Evolutionary conservation across 768 basidiomycete genomes (phyloP), one percentile per base, ranked within the genome.

Genomic region (Rhodotorula diobovata): DNA sequence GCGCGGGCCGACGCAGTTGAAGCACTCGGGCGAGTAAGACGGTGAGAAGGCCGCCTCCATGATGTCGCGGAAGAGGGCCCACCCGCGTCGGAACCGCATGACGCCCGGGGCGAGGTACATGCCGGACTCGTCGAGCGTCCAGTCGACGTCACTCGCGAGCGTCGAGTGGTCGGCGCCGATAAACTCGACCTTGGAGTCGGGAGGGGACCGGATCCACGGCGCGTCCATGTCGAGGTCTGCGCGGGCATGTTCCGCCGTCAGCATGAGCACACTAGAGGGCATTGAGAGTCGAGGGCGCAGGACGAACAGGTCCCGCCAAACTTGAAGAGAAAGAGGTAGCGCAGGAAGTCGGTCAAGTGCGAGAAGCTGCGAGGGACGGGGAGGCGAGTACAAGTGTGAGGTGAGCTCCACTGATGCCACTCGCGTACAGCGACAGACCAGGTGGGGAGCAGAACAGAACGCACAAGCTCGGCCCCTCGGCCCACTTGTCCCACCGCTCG

Each of bases 61-160:
- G 32, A 69, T 55, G 46, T 75, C 74, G 30, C 50, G 55, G 67
- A 75, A 72, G 30, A 75, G 12, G 21, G 64, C 56, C 74, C 70
- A 75, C 5, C 74, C 71, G 11, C 59, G 59, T 0, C 67, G 60
- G 56, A 70, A 62, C 32, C 74, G 67, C 70, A 75, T 75, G 4
- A 67, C 64, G 39, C 62, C 54, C 1, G 63, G 67, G 2, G 74
- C 67, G 57, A 75, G 71, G 64, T 69, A 70, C 53, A 60, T 60
- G 21, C 74, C 74, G 34, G 69, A 66, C 46, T 75, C 74, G 74
- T 76, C 74, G 68, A 72, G 71, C 12, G 65, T 67, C 71, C 71
- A 72, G n/a, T 55, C 58, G 59, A 70, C 46, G 61, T 72, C 71
- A 55, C 37, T 43, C 10, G 68, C 68, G 25, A 70, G 43, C 30